Evolutionary conservation across 331 rosid species (phyloP).

Genomic region (Erythrophleum ivorense): DNA sequence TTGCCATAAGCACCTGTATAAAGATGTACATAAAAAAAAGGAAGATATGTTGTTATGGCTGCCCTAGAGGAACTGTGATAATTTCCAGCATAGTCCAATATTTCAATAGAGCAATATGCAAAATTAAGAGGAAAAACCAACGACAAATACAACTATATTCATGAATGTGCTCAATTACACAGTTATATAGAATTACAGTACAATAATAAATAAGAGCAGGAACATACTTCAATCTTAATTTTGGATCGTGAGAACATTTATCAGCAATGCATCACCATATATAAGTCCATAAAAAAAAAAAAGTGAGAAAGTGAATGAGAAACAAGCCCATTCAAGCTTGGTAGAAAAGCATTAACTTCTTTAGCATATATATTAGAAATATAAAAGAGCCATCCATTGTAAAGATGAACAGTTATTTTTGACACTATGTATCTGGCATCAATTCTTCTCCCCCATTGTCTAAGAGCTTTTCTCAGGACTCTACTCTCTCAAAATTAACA

Average conservation of each 20-base stretch:
- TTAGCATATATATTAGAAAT: background rate
- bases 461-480: background rate
- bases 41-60: background rate
- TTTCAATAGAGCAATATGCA: background rate
- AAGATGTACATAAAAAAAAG: conserved; percentile 67
- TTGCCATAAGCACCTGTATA: conserved; percentile 72
- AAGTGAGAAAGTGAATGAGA: conserved; percentile 17
- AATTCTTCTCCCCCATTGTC: background rate
- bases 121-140: background rate
- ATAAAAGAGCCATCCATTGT: background rate
- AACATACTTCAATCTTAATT: conserved; percentile 85
- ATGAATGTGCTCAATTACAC: background rate
- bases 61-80: conserved; percentile 8
- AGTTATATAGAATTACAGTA: background rate
- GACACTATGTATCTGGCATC: background rate
- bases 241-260: conserved; percentile 85
- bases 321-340: conserved; percentile 5
- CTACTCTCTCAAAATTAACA: background rate
- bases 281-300: conserved; percentile 24
- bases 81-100: conserved; percentile 17
- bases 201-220: conserved; percentile 16
- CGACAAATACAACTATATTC: background rate
- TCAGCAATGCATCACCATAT: conserved; percentile 73
- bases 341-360: background rate
- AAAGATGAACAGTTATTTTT: background rate